Conservation (phyloP, 331 rosid species). For the Rhamnella rubrinervis region DNA sequence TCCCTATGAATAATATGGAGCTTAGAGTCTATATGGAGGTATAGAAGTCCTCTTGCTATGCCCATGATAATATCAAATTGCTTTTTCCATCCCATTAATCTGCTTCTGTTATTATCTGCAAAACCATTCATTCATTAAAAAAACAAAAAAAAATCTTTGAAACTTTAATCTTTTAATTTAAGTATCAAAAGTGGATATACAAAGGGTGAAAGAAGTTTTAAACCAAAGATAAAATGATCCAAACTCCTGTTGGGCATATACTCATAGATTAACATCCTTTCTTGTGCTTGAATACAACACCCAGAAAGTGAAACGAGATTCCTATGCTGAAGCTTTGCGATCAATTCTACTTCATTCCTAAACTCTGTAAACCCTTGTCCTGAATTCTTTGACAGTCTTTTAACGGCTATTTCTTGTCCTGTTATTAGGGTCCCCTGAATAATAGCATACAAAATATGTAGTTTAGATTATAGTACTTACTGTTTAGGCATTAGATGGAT, state of each 20-base stretch:
- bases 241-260: conserved; percentile 9
- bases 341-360: conserved; percentile 24
- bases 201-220: neutral
- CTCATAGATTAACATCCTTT: conserved; percentile 11
- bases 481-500: neutral
- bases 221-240: conserved; percentile 15
- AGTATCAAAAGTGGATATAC: neutral
- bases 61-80: conserved; percentile 19
- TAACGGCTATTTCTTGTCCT: conserved; percentile 24
- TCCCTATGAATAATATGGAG: conserved; percentile 34
- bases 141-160: neutral
- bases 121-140: neutral
- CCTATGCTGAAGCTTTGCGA: conserved; percentile 52
- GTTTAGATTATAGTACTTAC: neutral
- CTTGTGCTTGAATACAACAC: conserved; percentile 13
- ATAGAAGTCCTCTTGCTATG: conserved; percentile 46
- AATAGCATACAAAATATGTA: neutral
- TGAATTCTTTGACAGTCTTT: conserved; percentile 24
- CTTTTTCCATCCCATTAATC: conserved; percentile 9
- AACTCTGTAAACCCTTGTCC: conserved; percentile 26
- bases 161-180: neutral
- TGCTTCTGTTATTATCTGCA: conserved; percentile 17
- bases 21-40: conserved; percentile 46
- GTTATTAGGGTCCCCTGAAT: conserved; percentile 12
- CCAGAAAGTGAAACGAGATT: conserved; percentile 48